phyloP scores from a whole-genome alignment of 2,329 filamentous ascomycete species.

The Trichophyton benhamiae region DNA sequence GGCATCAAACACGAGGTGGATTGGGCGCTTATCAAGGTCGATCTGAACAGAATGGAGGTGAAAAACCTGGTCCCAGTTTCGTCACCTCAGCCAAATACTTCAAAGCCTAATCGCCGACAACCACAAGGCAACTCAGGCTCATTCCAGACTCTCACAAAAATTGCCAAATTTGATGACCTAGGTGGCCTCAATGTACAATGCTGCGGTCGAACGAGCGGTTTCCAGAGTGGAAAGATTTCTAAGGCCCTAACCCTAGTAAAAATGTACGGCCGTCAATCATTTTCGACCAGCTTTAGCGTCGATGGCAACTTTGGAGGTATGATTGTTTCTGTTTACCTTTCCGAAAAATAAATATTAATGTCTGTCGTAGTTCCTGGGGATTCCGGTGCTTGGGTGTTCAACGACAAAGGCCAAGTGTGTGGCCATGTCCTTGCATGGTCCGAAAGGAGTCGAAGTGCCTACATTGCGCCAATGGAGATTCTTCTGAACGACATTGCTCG shows the following conservation, averaged over 20 bases:
- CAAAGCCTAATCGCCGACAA: slow-evolving; percentile 1
- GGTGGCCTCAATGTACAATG: slow-evolving; percentile 73
- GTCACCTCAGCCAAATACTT: background rate
- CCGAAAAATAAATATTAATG: background rate
- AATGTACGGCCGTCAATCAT: slow-evolving; percentile 69
- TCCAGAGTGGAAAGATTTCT: slow-evolving; percentile 66
- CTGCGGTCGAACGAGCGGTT: slow-evolving; percentile 72
- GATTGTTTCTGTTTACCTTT: slow-evolving; percentile 10
- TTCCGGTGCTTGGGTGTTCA: slow-evolving; percentile 85
- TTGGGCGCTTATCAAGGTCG: slow-evolving; percentile 81
- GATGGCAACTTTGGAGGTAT: slow-evolving; percentile 46
- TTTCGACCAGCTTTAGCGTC: slow-evolving; percentile 59
- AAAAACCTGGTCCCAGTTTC: slow-evolving; percentile 50
- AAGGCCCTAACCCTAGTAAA: slow-evolving; percentile 72
- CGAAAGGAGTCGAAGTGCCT: slow-evolving; percentile 65
- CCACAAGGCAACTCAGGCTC: slow-evolving; percentile 23
- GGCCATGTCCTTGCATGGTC: slow-evolving; percentile 88
- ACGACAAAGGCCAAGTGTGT: slow-evolving; percentile 68
- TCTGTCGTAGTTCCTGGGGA: slow-evolving; percentile 60
- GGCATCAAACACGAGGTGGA: slow-evolving; percentile 82
- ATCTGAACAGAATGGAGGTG: slow-evolving; percentile 55
- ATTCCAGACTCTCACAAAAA: slow-evolving; percentile 41
- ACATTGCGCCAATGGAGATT: slow-evolving; percentile 92
- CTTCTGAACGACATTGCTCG: slow-evolving; percentile 73
- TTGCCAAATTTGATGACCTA: slow-evolving; percentile 44